Base-by-base conservation (phyloP, 768 basidiomycete species). In the Guyanaporus albipodus region DNA sequence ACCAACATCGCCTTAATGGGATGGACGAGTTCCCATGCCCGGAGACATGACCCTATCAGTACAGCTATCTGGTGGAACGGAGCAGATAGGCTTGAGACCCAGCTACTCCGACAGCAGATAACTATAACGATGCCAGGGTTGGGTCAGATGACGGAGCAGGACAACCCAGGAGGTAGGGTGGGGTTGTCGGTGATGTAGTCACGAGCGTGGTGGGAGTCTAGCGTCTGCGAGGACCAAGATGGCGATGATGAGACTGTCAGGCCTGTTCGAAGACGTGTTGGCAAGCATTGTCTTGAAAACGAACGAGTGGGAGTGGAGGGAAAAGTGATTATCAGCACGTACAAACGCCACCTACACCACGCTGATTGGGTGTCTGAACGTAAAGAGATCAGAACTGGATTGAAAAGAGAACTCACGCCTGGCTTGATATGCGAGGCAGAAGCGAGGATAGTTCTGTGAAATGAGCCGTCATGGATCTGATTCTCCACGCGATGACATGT, bases 401-500 rank as follows among this genome's bases (percentile, higher is more conserved):
- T 24, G 53, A 38, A 45, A 38, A 34, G 34, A 49, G n/a, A 51
- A 49, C 49, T 33, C 56, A 44, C 41, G 38, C 55, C 56, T 58
- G 49, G 28, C 56, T 44, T 56, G 56, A 59, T 45, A 61, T 62
- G 59, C 53, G 48, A 58, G 56, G 53, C 43, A 52, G 45, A 52
- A 57, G 49, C 50, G 40, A 62, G 54, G 56, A 46, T 49, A 54
- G 39, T 36, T 49, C 8, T 42, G 49, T 49, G 56, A 54, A 55
- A 62, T 61, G 57, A 53, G 19, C 17, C 17, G 39, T 42, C 24
- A 40, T 46, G 44, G 12, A 58, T 50, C 53, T 53, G 61, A 64
- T 63, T 52, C 64, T 62, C 59, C 54, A 48, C 62, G n/a, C n/a
- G n/a, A n/a, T n/a, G n/a, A 45, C 54, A 39, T 52, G 59, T 52